phyloP scores from a whole-genome alignment of 805 yeast genomes.

The Wickerhamomyces canadensis region DNA sequence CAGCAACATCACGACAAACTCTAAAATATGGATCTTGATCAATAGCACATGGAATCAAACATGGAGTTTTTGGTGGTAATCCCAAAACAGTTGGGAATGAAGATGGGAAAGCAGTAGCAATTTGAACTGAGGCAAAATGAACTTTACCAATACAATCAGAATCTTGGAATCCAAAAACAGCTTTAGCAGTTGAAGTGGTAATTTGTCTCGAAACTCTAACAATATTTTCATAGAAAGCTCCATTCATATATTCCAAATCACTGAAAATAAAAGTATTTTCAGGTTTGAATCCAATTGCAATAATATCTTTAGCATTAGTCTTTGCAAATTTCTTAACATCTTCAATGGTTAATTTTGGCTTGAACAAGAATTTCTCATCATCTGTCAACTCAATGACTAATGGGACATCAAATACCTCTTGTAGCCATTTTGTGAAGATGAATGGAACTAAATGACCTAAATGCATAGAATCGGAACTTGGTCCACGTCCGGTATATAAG shows the following conservation, averaged over 20 bases:
- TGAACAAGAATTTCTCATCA: conserved; percentile 94
- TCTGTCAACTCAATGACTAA: conserved; percentile 91
- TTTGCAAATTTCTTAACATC: conserved; percentile 77
- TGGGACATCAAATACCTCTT: conserved; percentile 95
- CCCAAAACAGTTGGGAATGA: conserved; percentile 93
- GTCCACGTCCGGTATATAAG: conserved; percentile 96
- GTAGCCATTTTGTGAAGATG: conserved; percentile 94
- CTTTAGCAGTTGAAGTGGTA: conserved; percentile 94
- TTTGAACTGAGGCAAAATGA: conserved; percentile 95
- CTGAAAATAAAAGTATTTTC: conserved; percentile 94
- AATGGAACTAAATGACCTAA: conserved; percentile 97
- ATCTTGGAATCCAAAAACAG: conserved; percentile 95
- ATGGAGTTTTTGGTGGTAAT: conserved; percentile 83
- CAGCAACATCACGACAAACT: conserved; percentile 96
- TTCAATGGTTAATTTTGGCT: conserved; percentile 80
- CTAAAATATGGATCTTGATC: conserved; percentile 99
- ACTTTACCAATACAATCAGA: conserved; percentile 91
- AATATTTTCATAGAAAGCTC: conserved; percentile 89
- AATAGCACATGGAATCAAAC: conserved; percentile 97
- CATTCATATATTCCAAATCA: conserved; percentile 89
- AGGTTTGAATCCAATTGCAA: conserved; percentile 91
- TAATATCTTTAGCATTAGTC: conserved; percentile 88
- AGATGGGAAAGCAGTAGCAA: conserved; percentile 92
- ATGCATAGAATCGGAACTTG: conserved; percentile 91
- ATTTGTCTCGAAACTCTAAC: conserved; percentile 90